phyloP scores from a whole-genome alignment of 2,329 filamentous ascomycete species.

The Thielaviopsis punctulata region DNA sequence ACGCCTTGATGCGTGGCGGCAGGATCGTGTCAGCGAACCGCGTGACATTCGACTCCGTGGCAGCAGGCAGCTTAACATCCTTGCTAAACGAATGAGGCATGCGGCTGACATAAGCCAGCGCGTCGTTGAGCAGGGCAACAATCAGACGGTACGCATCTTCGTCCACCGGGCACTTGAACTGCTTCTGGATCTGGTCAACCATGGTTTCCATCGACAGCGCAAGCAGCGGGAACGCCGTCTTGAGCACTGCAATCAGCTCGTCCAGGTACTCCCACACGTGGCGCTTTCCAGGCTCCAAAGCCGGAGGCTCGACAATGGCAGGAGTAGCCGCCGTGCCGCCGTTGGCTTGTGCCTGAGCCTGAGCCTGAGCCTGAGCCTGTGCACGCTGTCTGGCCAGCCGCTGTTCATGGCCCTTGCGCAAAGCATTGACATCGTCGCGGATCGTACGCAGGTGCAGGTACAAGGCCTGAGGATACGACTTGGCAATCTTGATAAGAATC shows the following conservation, averaged over 20 bases:
- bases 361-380: constrained; percentile 12
- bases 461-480: constrained; percentile 83
- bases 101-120: constrained; percentile 76
- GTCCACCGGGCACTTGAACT: constrained; percentile 97
- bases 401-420: constrained; percentile 13
- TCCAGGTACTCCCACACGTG: constrained; percentile 94
- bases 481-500: constrained; percentile 84
- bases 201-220: constrained; percentile 98
- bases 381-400: constrained; percentile 12
- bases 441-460: constrained; percentile 93
- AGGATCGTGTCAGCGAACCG: constrained; percentile 93
- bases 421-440: constrained; percentile 66
- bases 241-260: constrained; percentile 85
- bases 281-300: constrained; percentile 34
- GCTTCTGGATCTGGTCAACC: constrained; percentile 96
- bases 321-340: not conserved
- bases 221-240: constrained; percentile 90
- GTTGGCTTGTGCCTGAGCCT: constrained; percentile 1
- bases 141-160: constrained; percentile 96
- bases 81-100: constrained; percentile 74
- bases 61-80: constrained; percentile 74
- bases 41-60: constrained; percentile 91
- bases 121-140: constrained; percentile 92
- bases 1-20: constrained; percentile 83
- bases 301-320: not conserved